Evolutionary conservation across 257 asterid genomes (phyloP).

Genomic region (Nicotiana obtusifolia): DNA sequence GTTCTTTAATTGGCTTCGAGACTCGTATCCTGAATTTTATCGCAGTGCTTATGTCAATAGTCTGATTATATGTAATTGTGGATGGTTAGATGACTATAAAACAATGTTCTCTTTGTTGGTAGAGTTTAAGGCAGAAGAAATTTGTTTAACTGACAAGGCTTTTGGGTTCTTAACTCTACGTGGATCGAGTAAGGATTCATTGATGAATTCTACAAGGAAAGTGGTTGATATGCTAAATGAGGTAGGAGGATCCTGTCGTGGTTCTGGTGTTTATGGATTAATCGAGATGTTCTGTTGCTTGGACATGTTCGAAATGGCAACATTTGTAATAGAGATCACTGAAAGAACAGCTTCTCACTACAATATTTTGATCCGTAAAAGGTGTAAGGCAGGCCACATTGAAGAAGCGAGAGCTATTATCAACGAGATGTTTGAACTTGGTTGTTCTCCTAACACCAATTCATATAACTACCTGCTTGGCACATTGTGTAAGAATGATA

Average conservation of each 20-base stretch:
- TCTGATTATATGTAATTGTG: constrained; percentile 55
- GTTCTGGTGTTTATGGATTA: constrained; percentile 55
- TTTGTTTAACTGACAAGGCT: constrained; percentile 56
- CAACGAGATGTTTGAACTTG: constrained; percentile 42
- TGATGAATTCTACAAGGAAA: constrained; percentile 32
- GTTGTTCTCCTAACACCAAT: constrained; percentile 30
- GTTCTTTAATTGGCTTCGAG: constrained; percentile 58
- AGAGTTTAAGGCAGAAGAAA: constrained; percentile 38
- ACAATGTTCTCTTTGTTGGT: constrained; percentile 43
- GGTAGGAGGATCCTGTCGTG: constrained; percentile 67
- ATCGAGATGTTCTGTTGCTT: constrained; percentile 55
- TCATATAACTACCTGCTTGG: constrained; percentile 67
- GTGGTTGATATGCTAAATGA: constrained; percentile 41
- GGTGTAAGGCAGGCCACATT: constrained; percentile 50
- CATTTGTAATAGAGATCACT: constrained; percentile 44
- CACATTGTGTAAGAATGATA: constrained; percentile 44
- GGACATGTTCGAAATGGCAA: constrained; percentile 64
- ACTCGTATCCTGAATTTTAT: constrained; percentile 26
- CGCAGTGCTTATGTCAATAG: constrained; percentile 50
- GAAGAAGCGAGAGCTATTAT: constrained; percentile 52
- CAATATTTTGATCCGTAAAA: constrained; percentile 53
- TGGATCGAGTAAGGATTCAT: constrained; percentile 26
- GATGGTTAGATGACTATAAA: constrained; percentile 59
- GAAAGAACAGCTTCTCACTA: constrained; percentile 39
- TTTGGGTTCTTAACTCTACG: constrained; percentile 48